phyloP scores from a whole-genome alignment of 306 rosid genomes.

The Rosa persica region DNA sequence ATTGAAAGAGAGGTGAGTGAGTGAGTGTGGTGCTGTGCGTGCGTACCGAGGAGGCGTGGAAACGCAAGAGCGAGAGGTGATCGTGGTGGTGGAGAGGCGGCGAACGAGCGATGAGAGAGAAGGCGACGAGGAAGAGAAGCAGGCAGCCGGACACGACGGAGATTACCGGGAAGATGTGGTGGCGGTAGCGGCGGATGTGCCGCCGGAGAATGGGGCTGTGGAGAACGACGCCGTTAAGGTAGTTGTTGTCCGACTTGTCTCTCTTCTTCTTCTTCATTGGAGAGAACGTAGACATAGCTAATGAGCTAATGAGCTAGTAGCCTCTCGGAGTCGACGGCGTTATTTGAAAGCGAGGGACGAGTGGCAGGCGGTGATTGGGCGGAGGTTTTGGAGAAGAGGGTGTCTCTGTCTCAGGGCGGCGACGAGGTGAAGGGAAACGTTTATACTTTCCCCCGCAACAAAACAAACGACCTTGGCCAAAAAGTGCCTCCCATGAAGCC shows the following conservation, averaged over 20 bases:
- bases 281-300: background rate
- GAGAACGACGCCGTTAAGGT: constrained; percentile 12
- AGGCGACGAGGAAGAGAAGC: constrained; percentile 47
- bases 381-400: background rate
- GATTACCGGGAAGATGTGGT: constrained; percentile 47
- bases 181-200: constrained; percentile 16
- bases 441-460: constrained; percentile 12
- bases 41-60: constrained; percentile 22
- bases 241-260: background rate
- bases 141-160: constrained; percentile 52
- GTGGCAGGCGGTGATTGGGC: background rate
- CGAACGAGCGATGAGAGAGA: constrained; percentile 43
- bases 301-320: background rate
- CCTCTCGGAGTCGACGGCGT: background rate
- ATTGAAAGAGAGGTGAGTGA: background rate
- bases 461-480: constrained; percentile 7
- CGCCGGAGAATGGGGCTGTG: constrained; percentile 34
- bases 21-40: background rate
- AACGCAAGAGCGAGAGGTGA: constrained; percentile 20
- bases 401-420: background rate
- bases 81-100: constrained; percentile 34
- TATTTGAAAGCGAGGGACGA: background rate
- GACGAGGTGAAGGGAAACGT: background rate
- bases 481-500: background rate
- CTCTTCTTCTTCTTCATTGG: constrained; percentile 41